Conservation (phyloP, 2,329 filamentous ascomycete species). For the Microcera coccophila region DNA sequence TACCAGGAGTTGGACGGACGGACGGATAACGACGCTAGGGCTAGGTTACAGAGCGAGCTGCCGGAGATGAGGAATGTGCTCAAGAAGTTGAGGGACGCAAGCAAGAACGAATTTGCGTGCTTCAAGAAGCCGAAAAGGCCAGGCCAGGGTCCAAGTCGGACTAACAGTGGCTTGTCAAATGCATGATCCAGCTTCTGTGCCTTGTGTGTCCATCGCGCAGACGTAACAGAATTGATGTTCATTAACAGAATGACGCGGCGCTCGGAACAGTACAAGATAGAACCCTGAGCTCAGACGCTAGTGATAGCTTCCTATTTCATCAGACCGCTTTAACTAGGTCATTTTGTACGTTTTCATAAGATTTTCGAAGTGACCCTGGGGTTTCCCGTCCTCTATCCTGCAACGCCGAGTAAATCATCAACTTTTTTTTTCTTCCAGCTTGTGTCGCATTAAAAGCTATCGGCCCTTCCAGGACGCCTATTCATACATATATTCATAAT, state of each 20-base stretch:
- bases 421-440: constrained; percentile 10
- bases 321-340: no score
- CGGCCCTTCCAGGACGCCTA: constrained; percentile 4
- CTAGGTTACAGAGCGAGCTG: constrained; percentile 77
- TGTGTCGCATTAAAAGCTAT: constrained; percentile 5
- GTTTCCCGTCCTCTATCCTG: constrained; percentile 23
- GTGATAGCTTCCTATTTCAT: no score
- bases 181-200: no score
- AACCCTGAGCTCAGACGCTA: no score
- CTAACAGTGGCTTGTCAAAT: constrained; percentile 31
- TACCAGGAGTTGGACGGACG: constrained; percentile 87
- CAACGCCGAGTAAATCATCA: constrained; percentile 19
- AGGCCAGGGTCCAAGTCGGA: constrained; percentile 30
- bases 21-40: constrained; percentile 82
- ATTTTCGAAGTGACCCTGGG: constrained; percentile 11
- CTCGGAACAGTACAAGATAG: no score
- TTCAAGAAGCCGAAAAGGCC: constrained; percentile 63
- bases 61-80: constrained; percentile 84
- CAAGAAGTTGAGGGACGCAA: constrained; percentile 77
- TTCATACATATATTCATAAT: constrained; percentile 18
- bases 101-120: constrained; percentile 82
- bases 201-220: no score
- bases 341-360: background rate
- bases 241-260: no score
- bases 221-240: no score